These are phyloP conservation scores for Martiniozyma abietophila DNA, from an alignment of 805 yeast genomes.

Conservation along the genomic window DNA sequence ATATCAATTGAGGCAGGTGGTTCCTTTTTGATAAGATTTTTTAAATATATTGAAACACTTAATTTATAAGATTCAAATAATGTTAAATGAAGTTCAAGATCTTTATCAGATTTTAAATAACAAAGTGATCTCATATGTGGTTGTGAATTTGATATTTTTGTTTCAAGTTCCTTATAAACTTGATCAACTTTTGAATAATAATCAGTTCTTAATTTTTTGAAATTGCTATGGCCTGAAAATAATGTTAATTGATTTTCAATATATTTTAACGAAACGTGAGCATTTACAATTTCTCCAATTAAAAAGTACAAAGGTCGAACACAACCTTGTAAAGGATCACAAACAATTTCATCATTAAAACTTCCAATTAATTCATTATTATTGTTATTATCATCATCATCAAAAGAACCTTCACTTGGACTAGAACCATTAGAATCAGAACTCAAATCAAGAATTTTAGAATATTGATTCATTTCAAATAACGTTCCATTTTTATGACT, in stretches of 20 bases:
- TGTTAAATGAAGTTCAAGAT: slow-evolving; percentile 57
- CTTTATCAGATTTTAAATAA: slow-evolving; percentile 28
- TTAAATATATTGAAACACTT: slow-evolving; percentile 56
- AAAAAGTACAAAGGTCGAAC: slow-evolving; percentile 28
- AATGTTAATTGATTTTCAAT: slow-evolving; percentile 4
- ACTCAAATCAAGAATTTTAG: slow-evolving; percentile 16
- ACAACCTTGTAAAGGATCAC: slow-evolving; percentile 34
- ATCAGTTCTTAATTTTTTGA: slow-evolving; percentile 4
- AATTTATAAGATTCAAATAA: slow-evolving; percentile 65
- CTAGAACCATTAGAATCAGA: slow-evolving; percentile 1
- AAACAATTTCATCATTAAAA: slow-evolving; percentile 12
- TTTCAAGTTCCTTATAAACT: slow-evolving; percentile 10
- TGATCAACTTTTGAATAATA: slow-evolving; percentile 6
- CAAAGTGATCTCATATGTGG: slow-evolving; percentile 14
- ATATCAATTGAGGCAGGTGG: slow-evolving; percentile 58
- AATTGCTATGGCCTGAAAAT: background rate
- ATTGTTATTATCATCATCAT: background rate
- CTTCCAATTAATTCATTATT: slow-evolving; percentile 2
- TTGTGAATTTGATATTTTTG: slow-evolving; percentile 10
- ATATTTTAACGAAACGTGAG: slow-evolving; percentile 8
- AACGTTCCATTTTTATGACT: slow-evolving; percentile 28
- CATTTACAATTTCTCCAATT: slow-evolving; percentile 30
- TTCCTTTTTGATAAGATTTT: no score
- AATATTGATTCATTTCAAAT: slow-evolving; percentile 25
- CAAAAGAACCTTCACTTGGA: no score